Evolutionary conservation across 495 filamentous ascomycete species (phyloP), one percentile per base, ranked within the genome.

Genomic region (Penicillium cinerascens): DNA sequence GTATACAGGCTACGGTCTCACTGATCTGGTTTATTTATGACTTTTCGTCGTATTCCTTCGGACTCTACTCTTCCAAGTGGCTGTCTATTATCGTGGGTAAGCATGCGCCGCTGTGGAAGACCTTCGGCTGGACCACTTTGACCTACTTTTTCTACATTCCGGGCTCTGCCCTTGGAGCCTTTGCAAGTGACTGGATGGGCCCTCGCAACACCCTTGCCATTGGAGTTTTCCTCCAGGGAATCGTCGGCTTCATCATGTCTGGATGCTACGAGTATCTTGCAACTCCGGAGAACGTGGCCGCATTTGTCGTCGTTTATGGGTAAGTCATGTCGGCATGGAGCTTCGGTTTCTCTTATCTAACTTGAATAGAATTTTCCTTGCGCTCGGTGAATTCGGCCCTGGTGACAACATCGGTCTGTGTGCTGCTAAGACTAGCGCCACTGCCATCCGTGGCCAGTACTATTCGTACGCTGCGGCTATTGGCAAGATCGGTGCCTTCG

Each of bases 11-110:
- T 4, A 70, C 88, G 13, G 87, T 95, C 41, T 86, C 81, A 48
- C 52, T 87, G 21, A 91, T 97, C 66, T 97, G 92, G 92, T 95
- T 95, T 69, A 80, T 95, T 58, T 96, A 95, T 64, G 88, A 96
- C 72, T 92, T 92, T 59, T 86, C 82, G 0, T 69, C 84, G 18
- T 96, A 93, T 65, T 83, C 84, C 11, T 93, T 93, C 71, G 74
- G 81, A 47, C 88, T 92, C 56, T 93, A 91, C 68, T 87, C 85
- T 0, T 82, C 83, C 8, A 72, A 80, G 6, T 91, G 89, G 71
- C 61, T 95, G 16, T 52, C 64, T 16, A 84, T 87, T 56, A 85
- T 95, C 47, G 75, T 86, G 15, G 79, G 77, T 4, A 52, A 64
- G 7, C 48, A 52, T 10, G 74, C 80, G 3, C 78, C 85, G 6